phyloP scores from a whole-genome alignment of 2,329 filamentous ascomycete genomes.

The Penicillium sp. region DNA sequence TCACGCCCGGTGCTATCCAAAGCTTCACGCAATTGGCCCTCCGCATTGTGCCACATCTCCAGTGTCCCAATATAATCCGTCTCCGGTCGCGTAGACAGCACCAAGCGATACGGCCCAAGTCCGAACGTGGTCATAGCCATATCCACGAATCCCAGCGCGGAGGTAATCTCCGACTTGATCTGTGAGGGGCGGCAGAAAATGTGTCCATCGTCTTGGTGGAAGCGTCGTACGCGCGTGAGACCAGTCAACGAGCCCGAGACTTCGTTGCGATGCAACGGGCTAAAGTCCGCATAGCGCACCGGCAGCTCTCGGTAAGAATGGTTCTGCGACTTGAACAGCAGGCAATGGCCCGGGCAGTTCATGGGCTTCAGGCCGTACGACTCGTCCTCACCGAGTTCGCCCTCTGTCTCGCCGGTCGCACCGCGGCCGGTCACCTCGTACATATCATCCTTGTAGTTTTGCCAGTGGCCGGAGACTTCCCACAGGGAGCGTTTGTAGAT shows the following conservation, averaged over 20 bases:
- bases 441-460: constrained; percentile 92
- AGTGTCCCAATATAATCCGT: constrained; percentile 75
- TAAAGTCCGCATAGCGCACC: constrained; percentile 83
- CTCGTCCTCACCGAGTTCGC: constrained; percentile 60
- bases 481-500: constrained; percentile 89
- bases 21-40: constrained; percentile 65
- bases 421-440: constrained; percentile 69
- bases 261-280: constrained; percentile 83
- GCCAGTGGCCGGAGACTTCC: constrained; percentile 82
- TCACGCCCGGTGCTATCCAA: constrained; percentile 64
- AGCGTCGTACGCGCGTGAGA: constrained; percentile 79
- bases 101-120: constrained; percentile 72
- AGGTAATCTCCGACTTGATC: constrained; percentile 72
- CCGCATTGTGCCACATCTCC: constrained; percentile 70
- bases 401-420: constrained; percentile 46
- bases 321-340: constrained; percentile 74
- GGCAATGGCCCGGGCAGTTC: constrained; percentile 88
- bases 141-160: constrained; percentile 73
- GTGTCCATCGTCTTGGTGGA: constrained; percentile 89
- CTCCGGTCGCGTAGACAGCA: constrained; percentile 75
- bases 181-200: constrained; percentile 83
- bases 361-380: constrained; percentile 87
- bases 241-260: constrained; percentile 78
- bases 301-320: constrained; percentile 80
- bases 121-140: constrained; percentile 70